Percentiles rank a stretch among this genome's conserved stretches.
Conservation (phyloP, 1,284 basidiomycete species). For the Fomitopsis palustris region DNA sequence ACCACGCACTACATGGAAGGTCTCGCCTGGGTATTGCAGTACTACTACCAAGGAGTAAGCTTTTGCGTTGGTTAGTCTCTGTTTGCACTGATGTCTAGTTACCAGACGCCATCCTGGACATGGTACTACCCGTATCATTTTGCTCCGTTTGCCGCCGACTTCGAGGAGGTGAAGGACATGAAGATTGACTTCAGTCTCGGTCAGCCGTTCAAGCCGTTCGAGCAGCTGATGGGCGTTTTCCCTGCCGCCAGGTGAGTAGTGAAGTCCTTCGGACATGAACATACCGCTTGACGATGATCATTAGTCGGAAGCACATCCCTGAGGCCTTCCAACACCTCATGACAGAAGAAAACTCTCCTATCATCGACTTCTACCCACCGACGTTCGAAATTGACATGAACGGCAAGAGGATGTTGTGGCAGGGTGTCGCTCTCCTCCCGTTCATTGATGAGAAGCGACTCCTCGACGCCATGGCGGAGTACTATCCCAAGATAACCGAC, state of each 20-base stretch:
- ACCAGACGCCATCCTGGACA: slow-evolving; percentile 95
- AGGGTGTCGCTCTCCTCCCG: slow-evolving; percentile 93
- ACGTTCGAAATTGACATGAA: slow-evolving; percentile 99
- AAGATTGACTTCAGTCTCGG: slow-evolving; percentile 79
- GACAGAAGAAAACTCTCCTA: slow-evolving; percentile 85
- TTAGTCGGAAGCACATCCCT: slow-evolving; percentile 87
- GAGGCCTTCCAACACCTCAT: slow-evolving; percentile 85
- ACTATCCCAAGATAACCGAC: slow-evolving; percentile 72
- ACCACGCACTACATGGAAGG: slow-evolving; percentile 90
- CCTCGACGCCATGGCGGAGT: slow-evolving; percentile 76
- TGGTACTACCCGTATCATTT: slow-evolving; percentile 99
- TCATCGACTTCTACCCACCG: slow-evolving; percentile 94
- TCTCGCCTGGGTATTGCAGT: slow-evolving; percentile 93
- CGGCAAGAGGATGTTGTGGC: slow-evolving; percentile 99
- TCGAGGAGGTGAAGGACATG: slow-evolving; percentile 78
- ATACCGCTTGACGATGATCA: slow-evolving; percentile 1
- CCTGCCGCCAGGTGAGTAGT: slow-evolving; percentile 78
- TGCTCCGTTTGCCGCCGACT: slow-evolving; percentile 97
- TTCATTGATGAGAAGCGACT: slow-evolving; percentile 92
- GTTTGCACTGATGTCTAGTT: slow-evolving; percentile 8
- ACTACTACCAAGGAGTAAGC: slow-evolving; percentile 97
- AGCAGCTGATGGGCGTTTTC: slow-evolving; percentile 98
- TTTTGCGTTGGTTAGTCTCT: not conserved
- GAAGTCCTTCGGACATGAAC: not conserved
- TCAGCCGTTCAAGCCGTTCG: slow-evolving; percentile 93